Evolutionary conservation across 192 early-diverging fungal species (phyloP).

Genomic region (Rhizophagus prolifer): DNA sequence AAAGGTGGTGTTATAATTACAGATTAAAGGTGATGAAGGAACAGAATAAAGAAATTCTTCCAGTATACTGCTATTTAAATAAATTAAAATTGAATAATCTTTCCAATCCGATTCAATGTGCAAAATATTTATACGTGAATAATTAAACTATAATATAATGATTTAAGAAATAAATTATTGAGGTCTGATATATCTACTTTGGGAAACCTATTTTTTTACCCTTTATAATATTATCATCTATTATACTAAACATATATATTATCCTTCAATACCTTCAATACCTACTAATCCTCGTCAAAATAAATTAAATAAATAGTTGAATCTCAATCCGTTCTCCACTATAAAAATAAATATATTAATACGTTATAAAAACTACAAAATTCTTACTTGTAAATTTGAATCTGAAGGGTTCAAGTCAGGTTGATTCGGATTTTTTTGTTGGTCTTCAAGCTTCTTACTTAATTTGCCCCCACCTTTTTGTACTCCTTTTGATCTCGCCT

Average conservation of each 20-base stretch:
- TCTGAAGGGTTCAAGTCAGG: neutral
- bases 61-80: neutral
- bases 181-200: too few relatives aligned
- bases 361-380: neutral
- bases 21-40: neutral
- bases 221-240: too few relatives aligned
- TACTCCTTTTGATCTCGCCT: neutral
- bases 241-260: too few relatives aligned
- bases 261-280: too few relatives aligned
- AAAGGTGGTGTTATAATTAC: constrained; percentile 36
- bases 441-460: neutral
- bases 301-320: neutral
- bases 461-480: neutral
- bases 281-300: neutral
- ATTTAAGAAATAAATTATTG: too few relatives aligned
- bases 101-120: too few relatives aligned
- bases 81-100: too few relatives aligned
- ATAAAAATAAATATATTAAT: neutral
- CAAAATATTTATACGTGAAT: too few relatives aligned
- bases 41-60: neutral
- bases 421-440: neutral
- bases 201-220: too few relatives aligned
- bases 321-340: neutral
- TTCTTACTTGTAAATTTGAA: neutral
- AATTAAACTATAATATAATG: too few relatives aligned